Evolutionary conservation across 2,329 filamentous ascomycete species (phyloP).

Genomic region (Amauroascus verrucosus): DNA sequence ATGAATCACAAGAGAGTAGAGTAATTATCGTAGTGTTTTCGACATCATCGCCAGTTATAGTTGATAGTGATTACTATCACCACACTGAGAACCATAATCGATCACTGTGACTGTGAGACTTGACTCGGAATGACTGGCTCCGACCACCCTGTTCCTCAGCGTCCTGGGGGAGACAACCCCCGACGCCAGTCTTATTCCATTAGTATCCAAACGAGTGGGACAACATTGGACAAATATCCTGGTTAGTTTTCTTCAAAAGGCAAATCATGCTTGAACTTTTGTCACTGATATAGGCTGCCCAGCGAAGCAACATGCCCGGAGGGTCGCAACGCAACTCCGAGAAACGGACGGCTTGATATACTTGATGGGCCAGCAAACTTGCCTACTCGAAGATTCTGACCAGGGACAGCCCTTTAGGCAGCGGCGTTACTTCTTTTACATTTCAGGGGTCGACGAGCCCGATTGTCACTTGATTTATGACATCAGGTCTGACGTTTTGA

Average conservation of each 20-base stretch:
- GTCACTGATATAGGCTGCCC: background rate
- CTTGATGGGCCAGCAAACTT: slow-evolving; percentile 43
- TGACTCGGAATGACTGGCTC: background rate
- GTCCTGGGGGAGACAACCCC: background rate
- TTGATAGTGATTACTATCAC: too few relatives aligned
- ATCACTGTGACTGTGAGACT: background rate
- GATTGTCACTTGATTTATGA: slow-evolving; percentile 50
- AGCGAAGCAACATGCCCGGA: slow-evolving; percentile 44
- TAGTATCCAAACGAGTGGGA: background rate
- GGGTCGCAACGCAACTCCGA: slow-evolving; percentile 36
- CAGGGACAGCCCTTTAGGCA: slow-evolving; percentile 46
- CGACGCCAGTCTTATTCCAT: slow-evolving; percentile 2
- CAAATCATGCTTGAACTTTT: background rate
- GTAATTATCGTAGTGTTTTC: too few relatives aligned
- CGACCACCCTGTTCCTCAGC: background rate
- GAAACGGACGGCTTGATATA: slow-evolving; percentile 43
- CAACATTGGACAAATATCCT: slow-evolving; percentile 7
- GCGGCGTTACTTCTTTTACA: slow-evolving; percentile 52
- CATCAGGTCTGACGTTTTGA: slow-evolving; percentile 51
- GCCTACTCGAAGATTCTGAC: slow-evolving; percentile 49
- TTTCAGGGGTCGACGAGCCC: slow-evolving; percentile 45
- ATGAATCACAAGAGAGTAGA: too few relatives aligned
- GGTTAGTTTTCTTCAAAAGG: background rate
- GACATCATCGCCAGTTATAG: too few relatives aligned
- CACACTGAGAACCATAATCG: too few relatives aligned